These are phyloP conservation scores for Wakefieldia striispora DNA, from an alignment of 768 basidiomycete species.

Conservation along the genomic window DNA sequence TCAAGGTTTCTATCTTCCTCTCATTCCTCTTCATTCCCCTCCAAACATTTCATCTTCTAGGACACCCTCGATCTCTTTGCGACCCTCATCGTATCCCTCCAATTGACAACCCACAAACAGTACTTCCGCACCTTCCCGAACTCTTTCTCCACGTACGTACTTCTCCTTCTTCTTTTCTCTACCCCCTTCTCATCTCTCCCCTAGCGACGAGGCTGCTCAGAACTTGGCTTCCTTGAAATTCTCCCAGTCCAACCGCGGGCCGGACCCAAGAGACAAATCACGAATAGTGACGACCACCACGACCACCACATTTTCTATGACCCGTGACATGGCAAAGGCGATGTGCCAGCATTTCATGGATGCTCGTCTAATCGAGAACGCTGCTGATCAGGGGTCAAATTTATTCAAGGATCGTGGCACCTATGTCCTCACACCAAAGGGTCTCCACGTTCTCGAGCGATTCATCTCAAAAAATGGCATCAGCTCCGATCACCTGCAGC, in stretches of 20 bases:
- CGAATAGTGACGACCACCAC: constrained; percentile 99
- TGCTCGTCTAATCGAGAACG: constrained; percentile 95
- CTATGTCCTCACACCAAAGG: constrained; percentile 94
- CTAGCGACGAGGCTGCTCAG: constrained; percentile 91
- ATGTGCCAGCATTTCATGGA: constrained; percentile 99
- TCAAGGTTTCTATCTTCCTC: constrained; percentile 59
- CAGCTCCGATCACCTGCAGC: constrained; percentile 87
- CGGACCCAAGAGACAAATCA: constrained; percentile 96
- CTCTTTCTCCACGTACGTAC: constrained; percentile 83
- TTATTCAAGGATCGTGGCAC: constrained; percentile 98
- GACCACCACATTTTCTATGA: constrained; percentile 99
- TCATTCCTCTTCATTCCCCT: constrained; percentile 5
- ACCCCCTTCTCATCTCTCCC: constrained; percentile 8
- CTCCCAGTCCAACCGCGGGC: constrained; percentile 97
- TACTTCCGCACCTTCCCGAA: constrained; percentile 95
- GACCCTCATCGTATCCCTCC: constrained; percentile 91
- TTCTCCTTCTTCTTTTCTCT: background rate
- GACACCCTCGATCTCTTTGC: constrained; percentile 98
- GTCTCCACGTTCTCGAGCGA: constrained; percentile 97
- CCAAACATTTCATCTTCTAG: constrained; percentile 38
- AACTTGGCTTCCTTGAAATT: constrained; percentile 96
- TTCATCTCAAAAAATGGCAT: constrained; percentile 99
- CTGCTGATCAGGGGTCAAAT: constrained; percentile 81
- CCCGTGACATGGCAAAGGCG: constrained; percentile 98
- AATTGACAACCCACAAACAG: constrained; percentile 86